Evolutionary conservation across 1,284 basidiomycete species (phyloP), one percentile per base, ranked within the genome.

Genomic region (Rhodotorula sp.): DNA sequence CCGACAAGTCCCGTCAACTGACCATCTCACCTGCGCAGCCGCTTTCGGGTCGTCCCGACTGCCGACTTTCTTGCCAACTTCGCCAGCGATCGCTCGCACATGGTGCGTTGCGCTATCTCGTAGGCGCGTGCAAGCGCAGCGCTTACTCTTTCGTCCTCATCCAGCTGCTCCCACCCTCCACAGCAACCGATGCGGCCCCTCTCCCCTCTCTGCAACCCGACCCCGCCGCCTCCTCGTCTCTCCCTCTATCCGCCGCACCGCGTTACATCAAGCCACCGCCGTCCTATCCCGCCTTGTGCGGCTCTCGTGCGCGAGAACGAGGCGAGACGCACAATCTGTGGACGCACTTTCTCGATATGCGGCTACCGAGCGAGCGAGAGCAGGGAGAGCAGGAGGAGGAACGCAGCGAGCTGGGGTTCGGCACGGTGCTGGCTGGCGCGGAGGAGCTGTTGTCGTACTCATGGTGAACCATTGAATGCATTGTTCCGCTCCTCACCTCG

Each of bases 31-130:
- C 41, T 56, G 21, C 45, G 19, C 74, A 85, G 84, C 66, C 77
- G 79, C 48, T 83, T 85, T 76, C 80, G 84, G 77, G 83, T 90
- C 60, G 81, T 91, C 64, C 84, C 85, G 61, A 86, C 84, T 9
- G 66, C 79, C 7, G 63, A 71, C 13, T 89, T 85, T 77, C 80
- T 90, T 27, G 82, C 85, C 71, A 77, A 86, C 75, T 90, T 91
- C 81, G 88, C 89, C 14, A 90, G 89, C n/a, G 88, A 91, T 79
- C 84, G 90, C 78, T 89, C 89, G 65, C 90, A 91, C 80, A 91
- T 91, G 89, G 88, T 89, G 69, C 78, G 81, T 75, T 63, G 45
- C 42, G 34, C 34, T 34, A n/a, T 34, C 5, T 34, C 3, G 5
- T 2, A 34, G 5, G 34, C 34, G 34, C 34, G 34, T 34, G 34